Conservation (phyloP, 805 yeast genomes). For the Saturnispora serradocipensis region DNA sequence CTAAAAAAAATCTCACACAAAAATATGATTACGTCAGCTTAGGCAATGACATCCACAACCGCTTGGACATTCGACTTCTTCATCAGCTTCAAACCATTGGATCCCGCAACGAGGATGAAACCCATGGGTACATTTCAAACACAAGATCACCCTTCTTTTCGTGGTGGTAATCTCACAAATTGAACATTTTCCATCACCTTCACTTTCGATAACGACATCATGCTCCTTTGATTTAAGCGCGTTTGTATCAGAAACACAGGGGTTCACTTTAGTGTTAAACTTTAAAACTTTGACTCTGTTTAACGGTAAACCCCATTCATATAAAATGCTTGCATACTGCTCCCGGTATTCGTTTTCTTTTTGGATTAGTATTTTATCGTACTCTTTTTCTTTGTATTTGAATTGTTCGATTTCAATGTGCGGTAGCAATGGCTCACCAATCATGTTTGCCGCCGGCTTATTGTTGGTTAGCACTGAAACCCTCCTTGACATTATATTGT, state of each 20-base stretch:
- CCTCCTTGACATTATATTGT: not conserved
- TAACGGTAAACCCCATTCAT: slow-evolving; percentile 77
- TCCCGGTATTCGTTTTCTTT: slow-evolving; percentile 34
- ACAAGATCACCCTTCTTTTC: slow-evolving; percentile 49
- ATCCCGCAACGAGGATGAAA: slow-evolving; percentile 71
- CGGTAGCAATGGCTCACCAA: not conserved
- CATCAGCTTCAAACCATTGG: slow-evolving; percentile 59
- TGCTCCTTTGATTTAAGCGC: slow-evolving; percentile 17
- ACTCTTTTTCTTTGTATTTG: slow-evolving; percentile 32
- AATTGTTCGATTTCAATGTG: slow-evolving; percentile 31
- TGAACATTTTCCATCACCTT: slow-evolving; percentile 11
- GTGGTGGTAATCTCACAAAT: slow-evolving; percentile 12
- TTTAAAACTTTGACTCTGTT: slow-evolving; percentile 71
- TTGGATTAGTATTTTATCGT: slow-evolving; percentile 29
- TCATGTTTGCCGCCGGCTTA: not conserved
- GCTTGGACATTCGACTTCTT: slow-evolving; percentile 55
- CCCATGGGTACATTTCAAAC: slow-evolving; percentile 70
- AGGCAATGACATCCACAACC: slow-evolving; percentile 79
- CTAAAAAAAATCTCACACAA: not conserved
- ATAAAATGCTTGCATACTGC: slow-evolving; percentile 70
- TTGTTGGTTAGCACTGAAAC: not conserved
- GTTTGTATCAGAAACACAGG: slow-evolving; percentile 34
- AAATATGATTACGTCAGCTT: not conserved
- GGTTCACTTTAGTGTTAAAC: slow-evolving; percentile 35
- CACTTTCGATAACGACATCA: slow-evolving; percentile 23